Evolutionary conservation across 768 basidiomycete species (phyloP), one percentile per base, ranked within the genome.

Genomic region (Termitomyces heimii): DNA sequence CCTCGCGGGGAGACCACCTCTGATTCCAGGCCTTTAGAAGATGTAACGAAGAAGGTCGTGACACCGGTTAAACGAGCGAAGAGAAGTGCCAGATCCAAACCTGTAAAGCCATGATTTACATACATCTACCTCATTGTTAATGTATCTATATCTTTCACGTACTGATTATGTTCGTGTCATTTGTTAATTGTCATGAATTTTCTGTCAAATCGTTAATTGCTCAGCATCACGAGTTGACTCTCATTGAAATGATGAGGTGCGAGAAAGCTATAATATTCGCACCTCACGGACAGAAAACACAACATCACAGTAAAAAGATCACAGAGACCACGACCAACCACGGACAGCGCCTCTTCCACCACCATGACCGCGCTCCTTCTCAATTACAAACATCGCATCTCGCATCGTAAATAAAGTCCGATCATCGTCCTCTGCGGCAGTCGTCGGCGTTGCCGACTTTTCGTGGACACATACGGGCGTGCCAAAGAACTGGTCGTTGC

Each of bases 301-400:
- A n/a, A n/a, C n/a, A n/a, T n/a, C n/a, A n/a, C n/a, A n/a, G 22
- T 14, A 14, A 43, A 43, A 35, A 35, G 4, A 49, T 49, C 20
- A 8, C 32, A 34, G 7, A 49, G 18, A 50, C 35, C 48, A 49
- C 31, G 77, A 77, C 84, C 83, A 89, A 37, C 86, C 86, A 42
- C 80, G 76, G 22, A 89, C 89, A 37, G 88, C 80, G 3, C 89
- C 91, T 56, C 82, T 75, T 10, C 91, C 91, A 29, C 85, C 90
- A 28, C 91, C 91, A 68, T 93, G 92, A 5, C 89, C 90, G 46
- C 84, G 73, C 70, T 94, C 91, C 64, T 83, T 86, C 68, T 89
- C 87, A 55, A 94, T 76, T 18, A 92, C 91, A 69, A 94, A 94
- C 78, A 94, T 77, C 3, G 90, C 86, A 72, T 95, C 93, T 40